Percentiles rank a stretch among this genome's conserved stretches.
phyloP scores from a whole-genome alignment of 495 filamentous ascomycete species.

The Hypoxylon fragiforme region DNA sequence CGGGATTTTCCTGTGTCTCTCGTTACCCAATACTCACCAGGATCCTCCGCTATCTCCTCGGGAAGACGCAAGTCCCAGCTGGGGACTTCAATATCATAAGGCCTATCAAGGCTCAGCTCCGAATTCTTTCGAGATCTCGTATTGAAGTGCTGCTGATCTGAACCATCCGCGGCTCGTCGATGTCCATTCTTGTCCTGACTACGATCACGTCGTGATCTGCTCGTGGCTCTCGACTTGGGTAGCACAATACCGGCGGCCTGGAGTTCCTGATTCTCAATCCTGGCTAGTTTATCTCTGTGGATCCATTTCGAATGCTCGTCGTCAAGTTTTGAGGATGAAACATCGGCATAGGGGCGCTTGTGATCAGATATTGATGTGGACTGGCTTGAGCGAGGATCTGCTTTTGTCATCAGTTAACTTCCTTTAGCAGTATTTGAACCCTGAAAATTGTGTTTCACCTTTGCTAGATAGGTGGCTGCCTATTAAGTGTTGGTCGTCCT shows the following conservation, averaged over 20 bases:
- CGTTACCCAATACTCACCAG: constrained; percentile 48
- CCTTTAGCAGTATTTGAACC: too few species aligned
- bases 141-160: constrained; percentile 32
- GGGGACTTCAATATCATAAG: constrained; percentile 36
- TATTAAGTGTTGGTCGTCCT: constrained; percentile 28
- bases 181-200: constrained; percentile 37
- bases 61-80: constrained; percentile 75
- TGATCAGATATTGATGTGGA: constrained; percentile 18
- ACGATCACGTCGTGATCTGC: constrained; percentile 56
- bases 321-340: constrained; percentile 27
- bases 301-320: constrained; percentile 83
- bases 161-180: constrained; percentile 52
- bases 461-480: constrained; percentile 23
- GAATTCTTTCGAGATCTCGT: constrained; percentile 54
- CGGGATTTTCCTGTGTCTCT: constrained; percentile 59
- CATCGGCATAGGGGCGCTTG: constrained; percentile 22
- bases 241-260: constrained; percentile 81
- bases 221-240: constrained; percentile 62
- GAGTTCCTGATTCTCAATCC: constrained; percentile 90
- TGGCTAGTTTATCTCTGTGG: constrained; percentile 90
- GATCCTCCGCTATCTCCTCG: constrained; percentile 77
- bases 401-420: not conserved
- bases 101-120: constrained; percentile 40
- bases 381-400: constrained; percentile 16
- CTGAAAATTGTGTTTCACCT: too few species aligned